Base-by-base conservation (phyloP, 345 rosid species). In the Theobroma cacao region DNA sequence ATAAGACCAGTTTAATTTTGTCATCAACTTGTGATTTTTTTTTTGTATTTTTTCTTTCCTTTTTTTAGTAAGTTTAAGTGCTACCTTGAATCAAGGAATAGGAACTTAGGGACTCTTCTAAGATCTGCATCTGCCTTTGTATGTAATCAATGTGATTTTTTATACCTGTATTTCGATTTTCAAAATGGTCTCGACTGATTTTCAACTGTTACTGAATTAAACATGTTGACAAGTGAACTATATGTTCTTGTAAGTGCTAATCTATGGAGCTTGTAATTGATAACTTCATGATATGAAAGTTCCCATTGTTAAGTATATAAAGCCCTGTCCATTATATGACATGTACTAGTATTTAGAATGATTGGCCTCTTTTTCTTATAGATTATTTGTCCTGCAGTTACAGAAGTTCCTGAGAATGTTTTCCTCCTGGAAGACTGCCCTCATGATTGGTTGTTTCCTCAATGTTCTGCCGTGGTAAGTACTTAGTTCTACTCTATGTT, bases 361-460 rank as follows among this genome's bases (percentile, higher is more conserved):
- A 52, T 1, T 14, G 20, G 56, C 17, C 7, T 17, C 6, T 18
- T 59, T 61, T 64, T 66, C 67, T 69, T 33, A 72, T 48, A 45
- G 18, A 24, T 75, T 70, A 50, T 59, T 50, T 70, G 12, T 81
- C 34, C 28, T 86, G 83, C 95, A 94, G 99, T 91, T 75, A 82
- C 81, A 48, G 95, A 90, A 82, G 88, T 88, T 85, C 91, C 93
- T 28, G 91, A 87, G 50, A 84, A 81, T 79, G 82, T 92, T 75
- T 94, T 87, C 89, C 88, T 96, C 63, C 70, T 96, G 82, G 95
- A 92, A 77, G 99, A 96, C 68, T 92, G 98, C 80, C 99, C 99
- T 68, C 98, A 96, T 69, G 99, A 96, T 88, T 96, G 99, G 99
- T 83, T 96, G 89, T 96, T 96, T 89, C 98, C 97, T 77, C 99